Evolutionary conservation across 1,284 basidiomycete species (phyloP), one percentile per base, ranked within the genome.

Genomic region (Leucoagaricus sp.): DNA sequence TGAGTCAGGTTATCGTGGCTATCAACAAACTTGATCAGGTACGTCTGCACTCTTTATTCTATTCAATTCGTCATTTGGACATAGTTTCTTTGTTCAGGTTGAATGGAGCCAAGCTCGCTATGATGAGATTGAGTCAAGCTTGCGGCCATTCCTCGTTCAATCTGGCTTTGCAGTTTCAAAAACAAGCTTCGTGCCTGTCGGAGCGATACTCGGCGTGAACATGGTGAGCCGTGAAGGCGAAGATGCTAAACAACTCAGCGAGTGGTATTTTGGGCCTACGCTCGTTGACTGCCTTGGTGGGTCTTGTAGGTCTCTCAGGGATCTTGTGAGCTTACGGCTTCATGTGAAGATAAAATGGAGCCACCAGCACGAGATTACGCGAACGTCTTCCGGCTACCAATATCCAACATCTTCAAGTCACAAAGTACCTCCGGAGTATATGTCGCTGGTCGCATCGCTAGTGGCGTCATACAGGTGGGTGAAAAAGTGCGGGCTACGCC

Each of bases 381-480:
- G 6, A 80, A 85, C 0, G 89, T 96, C 0, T 72, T 98, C 34
- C 85, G 97, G 21, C 81, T 98, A 55, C 96, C 96, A 0, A 84
- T 99, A 19, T 91, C 94, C 12, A 99, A 99, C 69, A 93, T 98
- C 2, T 99, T 97, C 82, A 94, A 89, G 71, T 92, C 92, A 23
- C 86, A 90, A 65, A 85, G 89, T 6, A 87, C 91, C 3, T 93
- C 93, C 15, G 92, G 92, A 15, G 84, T 87, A 0, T 92, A 88
- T 1, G 86, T 97, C 0, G 85, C 89, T 23, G 97, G 96, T n/a
- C 79, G 96, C 33, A 76, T 99, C 31, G 91, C 89, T 58, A 86
- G 87, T 44, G 96, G 96, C 10, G 78, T 98, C 25, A 81, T 98
- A 0, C 95, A 98, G 72, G 89, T 96, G 6, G 96, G 97, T 4